Percentiles rank a stretch among this genome's conserved stretches.
These are phyloP conservation scores for Wallacemonas rigidus DNA, from an alignment of 208 protist species.

Conservation along the genomic window DNA sequence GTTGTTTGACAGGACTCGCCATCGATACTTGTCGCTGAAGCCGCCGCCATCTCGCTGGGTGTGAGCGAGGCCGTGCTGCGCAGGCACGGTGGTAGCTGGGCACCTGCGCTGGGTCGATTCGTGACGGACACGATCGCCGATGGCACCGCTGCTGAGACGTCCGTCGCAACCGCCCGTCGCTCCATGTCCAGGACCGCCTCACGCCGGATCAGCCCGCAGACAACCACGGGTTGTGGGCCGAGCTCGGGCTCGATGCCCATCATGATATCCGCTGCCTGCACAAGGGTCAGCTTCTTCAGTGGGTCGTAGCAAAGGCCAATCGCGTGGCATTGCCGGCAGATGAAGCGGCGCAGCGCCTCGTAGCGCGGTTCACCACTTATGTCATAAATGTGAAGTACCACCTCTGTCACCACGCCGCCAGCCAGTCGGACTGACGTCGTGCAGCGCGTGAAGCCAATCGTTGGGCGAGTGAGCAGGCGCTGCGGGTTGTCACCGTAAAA, in stretches of 20 bases:
- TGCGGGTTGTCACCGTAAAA: constrained; percentile 40
- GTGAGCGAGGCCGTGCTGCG: constrained; percentile 2
- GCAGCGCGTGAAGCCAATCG: constrained; percentile 61
- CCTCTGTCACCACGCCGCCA: constrained; percentile 54
- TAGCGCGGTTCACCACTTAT: constrained; percentile 69
- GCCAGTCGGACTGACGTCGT: constrained; percentile 40
- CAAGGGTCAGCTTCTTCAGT: constrained; percentile 62
- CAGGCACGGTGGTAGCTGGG: not conserved
- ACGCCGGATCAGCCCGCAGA: constrained; percentile 61
- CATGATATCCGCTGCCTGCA: constrained; percentile 85
- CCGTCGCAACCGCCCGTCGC: not conserved
- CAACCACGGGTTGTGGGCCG: constrained; percentile 77
- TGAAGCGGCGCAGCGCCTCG: constrained; percentile 68
- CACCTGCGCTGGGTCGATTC: not conserved
- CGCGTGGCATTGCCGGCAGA: constrained; percentile 74
- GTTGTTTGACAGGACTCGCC: not conserved
- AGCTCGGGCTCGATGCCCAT: constrained; percentile 63
- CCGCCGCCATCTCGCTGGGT: not conserved
- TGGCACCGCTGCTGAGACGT: not conserved
- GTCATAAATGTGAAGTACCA: constrained; percentile 73
- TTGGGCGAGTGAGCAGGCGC: constrained; percentile 39
- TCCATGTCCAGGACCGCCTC: not conserved
- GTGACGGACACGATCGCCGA: not conserved
- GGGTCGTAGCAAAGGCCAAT: constrained; percentile 85
- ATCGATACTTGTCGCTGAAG: not conserved